Evolutionary conservation across 129 eudicot species (phyloP), one percentile per base, ranked within the genome.

Genomic region (Pittosporum tobira): DNA sequence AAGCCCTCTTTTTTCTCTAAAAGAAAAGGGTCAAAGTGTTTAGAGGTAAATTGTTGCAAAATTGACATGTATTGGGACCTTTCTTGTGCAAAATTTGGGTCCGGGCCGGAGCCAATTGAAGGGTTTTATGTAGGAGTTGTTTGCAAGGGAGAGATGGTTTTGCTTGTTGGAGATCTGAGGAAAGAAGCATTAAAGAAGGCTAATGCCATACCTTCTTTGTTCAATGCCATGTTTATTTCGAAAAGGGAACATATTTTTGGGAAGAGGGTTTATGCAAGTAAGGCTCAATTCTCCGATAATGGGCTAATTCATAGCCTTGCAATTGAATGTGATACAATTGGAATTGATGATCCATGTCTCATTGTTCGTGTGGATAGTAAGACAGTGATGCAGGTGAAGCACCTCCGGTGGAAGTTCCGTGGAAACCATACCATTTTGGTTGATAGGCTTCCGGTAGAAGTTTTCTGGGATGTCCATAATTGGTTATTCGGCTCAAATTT

Each of bases 21-120:
- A 56, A 61, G 82, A 52, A 88, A 74, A 81, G 96, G 96, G 40
- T 81, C 79, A 3, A 88, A 76, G 56, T 52, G 20, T 48, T 57
- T 81, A 19, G 67, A 78, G 66, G 67, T 84, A 2, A 79, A 76
- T 74, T 76, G 82, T 9, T 6, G 66, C 38, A 71, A 67, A 53
- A 68, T 88, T 64, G 94, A 84, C 37, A 61, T 88, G 12, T 69
- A 62, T 64, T 88, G 96, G 96, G 96, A 88, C 75, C 82, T 88
- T 44, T 71, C 90, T 15, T 5, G 29, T 53, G 87, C 90, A 3
- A 84, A 74, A 75, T 88, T 81, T 42, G 87, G 90, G 20, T 69
- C 96, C 18, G 77, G 80, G 65, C 87, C 96, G 26, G 94, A 84
- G 75, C 94, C 94, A 5, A 5, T 84, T 3, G 84, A 84, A 44